These are phyloP conservation scores for Xerocomellus amylosporus DNA, from an alignment of 768 basidiomycete species.

Conservation along the genomic window DNA sequence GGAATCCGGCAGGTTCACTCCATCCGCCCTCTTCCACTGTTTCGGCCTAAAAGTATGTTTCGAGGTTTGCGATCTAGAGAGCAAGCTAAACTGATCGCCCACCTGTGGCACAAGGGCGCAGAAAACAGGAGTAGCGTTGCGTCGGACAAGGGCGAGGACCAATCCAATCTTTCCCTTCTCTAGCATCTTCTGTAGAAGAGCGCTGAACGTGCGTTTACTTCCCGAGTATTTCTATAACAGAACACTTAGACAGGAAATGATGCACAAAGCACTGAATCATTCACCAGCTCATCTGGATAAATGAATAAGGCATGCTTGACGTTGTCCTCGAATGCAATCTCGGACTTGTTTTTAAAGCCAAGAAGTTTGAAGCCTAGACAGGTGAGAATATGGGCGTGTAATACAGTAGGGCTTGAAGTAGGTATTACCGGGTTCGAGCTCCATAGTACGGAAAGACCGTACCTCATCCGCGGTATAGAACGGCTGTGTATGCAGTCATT, in stretches of 20 bases:
- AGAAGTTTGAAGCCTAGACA: slow-evolving; percentile 78
- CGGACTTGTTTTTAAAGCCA: slow-evolving; percentile 77
- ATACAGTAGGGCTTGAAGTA: background rate
- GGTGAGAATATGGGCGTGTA: background rate
- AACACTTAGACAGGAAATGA: background rate
- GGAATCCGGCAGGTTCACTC: slow-evolving; percentile 86
- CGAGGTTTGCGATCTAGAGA: background rate
- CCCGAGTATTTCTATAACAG: slow-evolving; percentile 70
- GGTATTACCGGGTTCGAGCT: slow-evolving; percentile 65
- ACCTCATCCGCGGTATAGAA: slow-evolving; percentile 86
- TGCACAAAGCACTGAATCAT: slow-evolving; percentile 12
- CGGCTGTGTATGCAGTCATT: slow-evolving; percentile 44
- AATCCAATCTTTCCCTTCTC: slow-evolving; percentile 81
- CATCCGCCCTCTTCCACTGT: slow-evolving; percentile 65
- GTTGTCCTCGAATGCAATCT: slow-evolving; percentile 83
- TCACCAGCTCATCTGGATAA: slow-evolving; percentile 86
- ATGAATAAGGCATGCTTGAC: slow-evolving; percentile 90
- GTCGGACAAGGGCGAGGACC: slow-evolving; percentile 64
- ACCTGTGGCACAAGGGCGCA: slow-evolving; percentile 89
- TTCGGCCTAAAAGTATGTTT: slow-evolving; percentile 53
- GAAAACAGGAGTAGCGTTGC: slow-evolving; percentile 74
- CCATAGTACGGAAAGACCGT: slow-evolving; percentile 76
- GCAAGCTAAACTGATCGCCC: background rate
- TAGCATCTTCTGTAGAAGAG: slow-evolving; percentile 78
- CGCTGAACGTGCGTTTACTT: slow-evolving; percentile 88